Conservation (phyloP, 208 protist species). For the Leishmania mexicana region DNA sequence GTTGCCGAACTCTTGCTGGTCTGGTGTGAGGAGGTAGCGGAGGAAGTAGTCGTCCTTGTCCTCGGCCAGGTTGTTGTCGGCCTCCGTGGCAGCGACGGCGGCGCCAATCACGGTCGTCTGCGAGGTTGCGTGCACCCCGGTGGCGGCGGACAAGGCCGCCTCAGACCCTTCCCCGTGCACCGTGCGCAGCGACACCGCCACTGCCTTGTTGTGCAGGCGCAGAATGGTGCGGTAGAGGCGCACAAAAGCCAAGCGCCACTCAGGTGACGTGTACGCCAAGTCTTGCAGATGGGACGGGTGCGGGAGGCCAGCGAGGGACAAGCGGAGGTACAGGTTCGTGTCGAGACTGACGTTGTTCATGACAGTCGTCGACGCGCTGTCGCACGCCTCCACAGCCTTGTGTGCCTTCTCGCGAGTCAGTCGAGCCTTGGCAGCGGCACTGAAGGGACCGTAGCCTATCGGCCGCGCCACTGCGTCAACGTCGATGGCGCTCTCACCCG, state of each 20-base stretch:
- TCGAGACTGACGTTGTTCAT: constrained; percentile 49
- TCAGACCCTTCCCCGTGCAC: constrained; percentile 27
- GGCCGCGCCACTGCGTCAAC: constrained; percentile 7
- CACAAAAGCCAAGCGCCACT: constrained; percentile 70
- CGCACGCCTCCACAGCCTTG: neutral
- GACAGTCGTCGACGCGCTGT: constrained; percentile 24
- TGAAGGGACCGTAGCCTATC: constrained; percentile 66
- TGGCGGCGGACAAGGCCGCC: constrained; percentile 37
- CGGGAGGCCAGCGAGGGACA: constrained; percentile 56
- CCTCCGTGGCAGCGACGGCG: neutral
- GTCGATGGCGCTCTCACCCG: constrained; percentile 1
- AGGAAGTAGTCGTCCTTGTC: constrained; percentile 45
- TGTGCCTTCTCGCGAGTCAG: constrained; percentile 12
- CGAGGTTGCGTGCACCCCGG: constrained; percentile 23
- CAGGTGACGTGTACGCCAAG: constrained; percentile 40
- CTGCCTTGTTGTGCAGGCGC: constrained; percentile 76
- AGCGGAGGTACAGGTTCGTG: constrained; percentile 58
- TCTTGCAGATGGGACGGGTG: constrained; percentile 64
- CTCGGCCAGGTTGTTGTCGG: neutral
- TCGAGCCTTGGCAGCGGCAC: constrained; percentile 45
- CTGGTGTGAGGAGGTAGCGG: constrained; percentile 58
- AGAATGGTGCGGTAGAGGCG: constrained; percentile 81
- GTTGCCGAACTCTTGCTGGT: constrained; percentile 87
- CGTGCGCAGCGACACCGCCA: constrained; percentile 56
- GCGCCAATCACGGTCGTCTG: neutral